phyloP scores from a whole-genome alignment of 2,329 filamentous ascomycete species.

The Microcyclosporella mali region DNA sequence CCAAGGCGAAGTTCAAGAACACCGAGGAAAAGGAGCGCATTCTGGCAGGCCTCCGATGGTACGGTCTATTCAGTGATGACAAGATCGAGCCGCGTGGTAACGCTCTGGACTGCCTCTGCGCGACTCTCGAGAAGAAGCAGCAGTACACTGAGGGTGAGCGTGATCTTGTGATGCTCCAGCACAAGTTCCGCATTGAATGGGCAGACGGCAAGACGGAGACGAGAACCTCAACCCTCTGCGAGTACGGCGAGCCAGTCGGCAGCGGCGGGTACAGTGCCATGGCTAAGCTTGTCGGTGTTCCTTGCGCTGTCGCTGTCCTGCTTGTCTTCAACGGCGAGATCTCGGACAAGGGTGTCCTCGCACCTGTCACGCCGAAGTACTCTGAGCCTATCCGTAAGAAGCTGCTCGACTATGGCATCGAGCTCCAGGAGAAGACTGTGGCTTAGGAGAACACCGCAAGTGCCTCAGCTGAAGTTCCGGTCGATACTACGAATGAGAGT shows the following conservation, averaged over 20 bases:
- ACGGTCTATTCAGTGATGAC: slow-evolving; percentile 60
- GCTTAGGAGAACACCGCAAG: slow-evolving; percentile 13
- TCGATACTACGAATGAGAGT: neutral
- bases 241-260: slow-evolving; percentile 73
- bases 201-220: slow-evolving; percentile 73
- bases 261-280: slow-evolving; percentile 63
- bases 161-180: slow-evolving; percentile 73
- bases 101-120: slow-evolving; percentile 85
- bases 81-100: slow-evolving; percentile 67
- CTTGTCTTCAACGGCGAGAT: slow-evolving; percentile 35
- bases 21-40: slow-evolving; percentile 65
- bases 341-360: slow-evolving; percentile 51
- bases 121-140: slow-evolving; percentile 86
- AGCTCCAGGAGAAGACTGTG: slow-evolving; percentile 63
- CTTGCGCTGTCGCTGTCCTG: slow-evolving; percentile 63
- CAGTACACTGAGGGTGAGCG: slow-evolving; percentile 75
- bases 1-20: slow-evolving; percentile 66
- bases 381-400: slow-evolving; percentile 69
- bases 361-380: slow-evolving; percentile 67
- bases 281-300: slow-evolving; percentile 74
- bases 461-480: neutral
- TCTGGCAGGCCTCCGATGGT: slow-evolving; percentile 66
- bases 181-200: slow-evolving; percentile 78
- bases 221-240: slow-evolving; percentile 70
- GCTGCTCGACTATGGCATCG: slow-evolving; percentile 70